Conservation (phyloP, 1,284 basidiomycete genomes). For the Cutaneotrichosporon sp. region DNA sequence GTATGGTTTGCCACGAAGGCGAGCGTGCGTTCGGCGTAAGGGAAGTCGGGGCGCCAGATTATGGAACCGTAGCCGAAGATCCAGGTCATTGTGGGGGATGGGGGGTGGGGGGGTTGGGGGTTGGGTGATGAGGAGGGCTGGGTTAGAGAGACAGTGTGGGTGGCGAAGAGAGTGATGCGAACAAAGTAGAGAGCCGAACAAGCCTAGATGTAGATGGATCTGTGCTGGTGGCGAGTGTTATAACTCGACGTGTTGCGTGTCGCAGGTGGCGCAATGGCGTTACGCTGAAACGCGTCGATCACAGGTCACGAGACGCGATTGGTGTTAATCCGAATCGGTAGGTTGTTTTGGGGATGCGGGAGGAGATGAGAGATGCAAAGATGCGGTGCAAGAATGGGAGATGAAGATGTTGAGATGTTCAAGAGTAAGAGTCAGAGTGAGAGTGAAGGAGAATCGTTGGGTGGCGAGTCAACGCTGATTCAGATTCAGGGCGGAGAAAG, state of each 20-base stretch:
- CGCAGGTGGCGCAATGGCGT: neutral
- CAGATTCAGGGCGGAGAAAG: neutral
- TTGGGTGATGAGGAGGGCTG: neutral
- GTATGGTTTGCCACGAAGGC: conserved; percentile 57
- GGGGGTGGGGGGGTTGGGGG: neutral
- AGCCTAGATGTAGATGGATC: no score
- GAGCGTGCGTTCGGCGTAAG: conserved; percentile 15
- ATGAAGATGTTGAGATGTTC: neutral
- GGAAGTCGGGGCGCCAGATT: conserved; percentile 29
- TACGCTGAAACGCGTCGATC: neutral
- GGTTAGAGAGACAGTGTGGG: no score
- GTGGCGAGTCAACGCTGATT: neutral
- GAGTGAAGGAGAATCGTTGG: neutral
- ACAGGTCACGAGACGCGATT: neutral
- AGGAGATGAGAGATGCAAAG: neutral
- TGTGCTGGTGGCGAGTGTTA: neutral
- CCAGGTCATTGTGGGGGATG: conserved; percentile 15
- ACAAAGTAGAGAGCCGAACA: no score
- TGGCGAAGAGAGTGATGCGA: no score
- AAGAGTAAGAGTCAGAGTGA: neutral
- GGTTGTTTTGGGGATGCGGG: neutral
- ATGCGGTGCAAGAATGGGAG: neutral
- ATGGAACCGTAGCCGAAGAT: conserved; percentile 26
- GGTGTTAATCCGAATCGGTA: neutral
- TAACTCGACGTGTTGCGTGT: neutral